Evolutionary conservation across 495 filamentous ascomycete genomes (phyloP), one percentile per base, ranked within the genome.

Genomic region (Aspergillus egyptiacus): DNA sequence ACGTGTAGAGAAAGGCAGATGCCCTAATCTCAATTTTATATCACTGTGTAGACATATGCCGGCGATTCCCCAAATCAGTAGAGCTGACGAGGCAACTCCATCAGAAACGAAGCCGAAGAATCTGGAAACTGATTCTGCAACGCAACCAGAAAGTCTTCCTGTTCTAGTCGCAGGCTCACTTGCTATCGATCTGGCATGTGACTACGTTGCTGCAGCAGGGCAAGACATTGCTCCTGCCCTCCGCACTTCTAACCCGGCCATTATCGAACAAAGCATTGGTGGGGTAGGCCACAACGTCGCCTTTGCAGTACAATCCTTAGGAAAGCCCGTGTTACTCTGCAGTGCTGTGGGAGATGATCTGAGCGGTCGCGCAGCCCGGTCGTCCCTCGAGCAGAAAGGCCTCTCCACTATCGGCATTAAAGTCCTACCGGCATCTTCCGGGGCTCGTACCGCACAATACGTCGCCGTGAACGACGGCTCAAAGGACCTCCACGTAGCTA

Each of bases 241-340:
- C 1, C 77, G 91, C 44, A 96, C 91, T 1, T 98, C 93, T 6
- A 98, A 97, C 62, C 86, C 86, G 33, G 80, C 89, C 33, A 60
- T 70, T 13, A 94, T 96, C 50, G 76, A 60, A 15, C 89, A 95
- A 59, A 84, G 85, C 6, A 73, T 96, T 19, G 93, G 93, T 7
- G 93, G 93, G n/a, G 93, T 97, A 2, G 93, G 85, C n/a, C 81
- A 86, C 61, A 98, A 98, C 58, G 84, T 96, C 24, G 88, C 93
- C 2, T 75, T 85, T 37, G 89, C 91, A 4, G 78, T 85, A 5
- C 84, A 86, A 58, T 72, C 76, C 23, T 57, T 84, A 4, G 79
- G 78, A 15, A 70, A 72, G 45, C 67, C 72, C 10, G 69, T 81
- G 15, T 73, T 79, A 7, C 81, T 96, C 27, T 89, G 83, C 68